Evolutionary conservation across 345 rosid genomes (phyloP).

Genomic region (Draba incana): DNA sequence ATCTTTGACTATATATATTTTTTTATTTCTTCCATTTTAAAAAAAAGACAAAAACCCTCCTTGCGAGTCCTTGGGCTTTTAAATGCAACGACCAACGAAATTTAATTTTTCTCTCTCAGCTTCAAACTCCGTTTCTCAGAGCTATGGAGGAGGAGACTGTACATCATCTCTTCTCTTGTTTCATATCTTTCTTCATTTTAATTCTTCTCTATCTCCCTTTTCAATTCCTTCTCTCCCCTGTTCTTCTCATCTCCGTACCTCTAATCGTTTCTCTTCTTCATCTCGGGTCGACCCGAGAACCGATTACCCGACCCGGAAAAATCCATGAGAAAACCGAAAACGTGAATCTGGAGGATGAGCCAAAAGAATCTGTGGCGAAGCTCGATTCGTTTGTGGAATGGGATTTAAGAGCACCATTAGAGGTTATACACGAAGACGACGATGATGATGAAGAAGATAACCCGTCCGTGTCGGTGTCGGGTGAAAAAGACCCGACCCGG

Average conservation of each 20-base stretch:
- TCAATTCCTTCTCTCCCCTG: slow-evolving; percentile 52
- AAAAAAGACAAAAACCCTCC: slow-evolving; percentile 4
- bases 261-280: slow-evolving; percentile 58
- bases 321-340: not conserved
- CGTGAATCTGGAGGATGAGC: not conserved
- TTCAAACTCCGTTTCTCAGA: not conserved
- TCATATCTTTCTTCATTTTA: slow-evolving; percentile 53
- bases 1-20: slow-evolving; percentile 17
- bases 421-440: slow-evolving; percentile 70
- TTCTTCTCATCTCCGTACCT: slow-evolving; percentile 51
- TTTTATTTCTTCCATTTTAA: not conserved
- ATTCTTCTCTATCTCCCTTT: slow-evolving; percentile 62
- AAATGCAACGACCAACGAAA: slow-evolving; percentile 44
- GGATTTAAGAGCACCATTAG: slow-evolving; percentile 82
- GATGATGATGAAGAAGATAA: slow-evolving; percentile 21
- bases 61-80: slow-evolving; percentile 13
- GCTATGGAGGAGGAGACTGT: slow-evolving; percentile 34
- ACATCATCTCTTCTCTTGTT: slow-evolving; percentile 59
- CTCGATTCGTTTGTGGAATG: slow-evolving; percentile 53
- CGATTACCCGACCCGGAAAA: slow-evolving; percentile 11
- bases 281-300: slow-evolving; percentile 46
- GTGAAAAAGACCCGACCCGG: slow-evolving; percentile 34
- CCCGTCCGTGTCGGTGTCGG: not conserved
- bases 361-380: slow-evolving; percentile 26
- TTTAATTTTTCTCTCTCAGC: slow-evolving; percentile 5